Evolutionary conservation across 2,329 filamentous ascomycete genomes (phyloP).

Genomic region (Aspergillus phoenicis): DNA sequence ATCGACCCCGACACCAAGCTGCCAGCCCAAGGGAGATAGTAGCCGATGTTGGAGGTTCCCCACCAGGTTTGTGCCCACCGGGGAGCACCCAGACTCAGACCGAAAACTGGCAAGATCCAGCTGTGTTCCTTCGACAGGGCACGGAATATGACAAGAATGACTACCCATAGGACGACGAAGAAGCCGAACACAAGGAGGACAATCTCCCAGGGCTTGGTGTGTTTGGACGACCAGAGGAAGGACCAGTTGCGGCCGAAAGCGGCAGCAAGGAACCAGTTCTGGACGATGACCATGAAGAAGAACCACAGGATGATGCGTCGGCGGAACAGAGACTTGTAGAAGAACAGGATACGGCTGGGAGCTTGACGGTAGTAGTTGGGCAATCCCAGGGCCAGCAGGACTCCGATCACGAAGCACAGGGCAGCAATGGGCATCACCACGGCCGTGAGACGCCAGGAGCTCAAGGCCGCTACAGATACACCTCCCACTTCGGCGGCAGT

Average conservation of each 20-base stretch:
- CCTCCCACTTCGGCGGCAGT: slow-evolving; percentile 27
- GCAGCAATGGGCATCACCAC: slow-evolving; percentile 7
- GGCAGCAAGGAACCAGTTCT: slow-evolving; percentile 9
- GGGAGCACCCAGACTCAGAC: slow-evolving; percentile 3
- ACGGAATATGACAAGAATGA: background rate
- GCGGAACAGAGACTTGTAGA: slow-evolving; percentile 5
- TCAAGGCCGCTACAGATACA: background rate
- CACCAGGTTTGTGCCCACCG: slow-evolving; percentile 7
- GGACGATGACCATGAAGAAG: slow-evolving; percentile 9
- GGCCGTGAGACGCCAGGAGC: slow-evolving; percentile 2
- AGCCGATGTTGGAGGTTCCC: slow-evolving; percentile 6
- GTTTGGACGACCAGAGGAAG: slow-evolving; percentile 8
- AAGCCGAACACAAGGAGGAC: background rate
- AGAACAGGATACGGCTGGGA: slow-evolving; percentile 6
- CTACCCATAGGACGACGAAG: slow-evolving; percentile 1
- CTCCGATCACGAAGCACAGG: background rate
- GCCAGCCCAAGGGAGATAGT: slow-evolving; percentile 5
- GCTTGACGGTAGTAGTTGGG: slow-evolving; percentile 9
- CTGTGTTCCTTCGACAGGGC: slow-evolving; percentile 5
- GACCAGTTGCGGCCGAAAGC: slow-evolving; percentile 6
- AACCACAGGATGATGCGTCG: slow-evolving; percentile 10
- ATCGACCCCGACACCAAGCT: background rate
- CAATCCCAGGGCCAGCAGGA: slow-evolving; percentile 4
- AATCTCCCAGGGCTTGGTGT: slow-evolving; percentile 2
- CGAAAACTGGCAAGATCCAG: slow-evolving; percentile 8